Conservation (phyloP, 306 rosid species). For the Cicer chorassanicum region DNA sequence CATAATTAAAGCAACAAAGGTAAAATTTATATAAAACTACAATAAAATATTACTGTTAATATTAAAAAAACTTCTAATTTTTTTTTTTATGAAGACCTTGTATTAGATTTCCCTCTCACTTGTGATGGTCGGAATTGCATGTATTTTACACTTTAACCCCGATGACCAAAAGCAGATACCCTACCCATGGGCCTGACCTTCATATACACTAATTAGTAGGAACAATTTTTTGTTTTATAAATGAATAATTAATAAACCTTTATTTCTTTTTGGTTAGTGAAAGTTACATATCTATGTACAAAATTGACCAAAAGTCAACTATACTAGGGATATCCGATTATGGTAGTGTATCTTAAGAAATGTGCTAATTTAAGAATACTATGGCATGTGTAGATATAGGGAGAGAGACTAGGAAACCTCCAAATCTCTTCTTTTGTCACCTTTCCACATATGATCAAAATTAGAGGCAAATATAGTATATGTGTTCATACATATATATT, state of each 20-base stretch:
- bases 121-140: too few relatives aligned
- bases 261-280: conserved; percentile 20
- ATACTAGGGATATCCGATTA: background rate
- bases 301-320: conserved; percentile 28
- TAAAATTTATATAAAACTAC: too few relatives aligned
- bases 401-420: conserved; percentile 42
- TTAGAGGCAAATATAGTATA: background rate
- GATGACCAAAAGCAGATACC: background rate
- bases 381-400: background rate
- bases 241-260: conserved; percentile 24
- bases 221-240: background rate
- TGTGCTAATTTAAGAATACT: background rate
- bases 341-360: conserved; percentile 1
- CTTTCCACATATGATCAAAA: conserved; percentile 37
- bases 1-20: too few relatives aligned
- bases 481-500: background rate
- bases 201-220: background rate
- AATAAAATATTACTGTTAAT: too few relatives aligned
- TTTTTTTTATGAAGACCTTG: too few relatives aligned
- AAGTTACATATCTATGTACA: conserved; percentile 23
- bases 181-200: conserved; percentile 9
- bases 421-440: conserved; percentile 52
- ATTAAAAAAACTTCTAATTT: too few relatives aligned
- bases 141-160: too few relatives aligned
- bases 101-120: too few relatives aligned